A percentile compares a stretch with the other conserved stretches of the same genome.
Evolutionary conservation across 73 alveolate genomes (phyloP).

Genomic region (Paramecium primaurelia): DNA sequence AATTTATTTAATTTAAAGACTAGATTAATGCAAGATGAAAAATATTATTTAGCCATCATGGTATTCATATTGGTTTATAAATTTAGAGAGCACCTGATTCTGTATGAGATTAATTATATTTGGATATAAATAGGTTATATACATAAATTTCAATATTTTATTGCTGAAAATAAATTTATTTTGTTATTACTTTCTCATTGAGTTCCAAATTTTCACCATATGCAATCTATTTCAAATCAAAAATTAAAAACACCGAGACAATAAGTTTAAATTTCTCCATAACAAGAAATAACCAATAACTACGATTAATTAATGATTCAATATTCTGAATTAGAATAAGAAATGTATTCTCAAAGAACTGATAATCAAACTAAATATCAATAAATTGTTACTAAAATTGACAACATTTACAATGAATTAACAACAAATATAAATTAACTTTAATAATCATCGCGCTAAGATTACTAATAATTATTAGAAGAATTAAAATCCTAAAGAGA

Average conservation of each 20-base stretch:
- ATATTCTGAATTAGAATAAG: neutral
- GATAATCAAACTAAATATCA: neutral
- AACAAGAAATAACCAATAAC: neutral
- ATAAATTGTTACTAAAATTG: neutral
- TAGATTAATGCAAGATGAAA: neutral
- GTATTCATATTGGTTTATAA: neutral
- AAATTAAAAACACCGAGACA: neutral
- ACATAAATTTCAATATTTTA: neutral
- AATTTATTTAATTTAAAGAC: neutral
- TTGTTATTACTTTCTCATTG: neutral
- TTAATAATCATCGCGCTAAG: neutral
- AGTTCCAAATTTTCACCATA: neutral
- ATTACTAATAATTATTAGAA: neutral
- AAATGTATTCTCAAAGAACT: neutral
- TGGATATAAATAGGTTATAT: slow-evolving; percentile 21
- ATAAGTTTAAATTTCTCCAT: neutral
- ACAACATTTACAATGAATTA: neutral
- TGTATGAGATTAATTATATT: neutral
- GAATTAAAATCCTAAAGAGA: neutral
- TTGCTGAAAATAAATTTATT: neutral
- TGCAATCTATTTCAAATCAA: neutral
- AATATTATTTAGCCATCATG: neutral
- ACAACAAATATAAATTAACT: neutral
- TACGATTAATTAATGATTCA: neutral
- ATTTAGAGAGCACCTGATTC: neutral